Evolutionary conservation across 805 yeast species (phyloP), one percentile per base, ranked within the genome.

Genomic region (Pichia gijzeniarum): DNA sequence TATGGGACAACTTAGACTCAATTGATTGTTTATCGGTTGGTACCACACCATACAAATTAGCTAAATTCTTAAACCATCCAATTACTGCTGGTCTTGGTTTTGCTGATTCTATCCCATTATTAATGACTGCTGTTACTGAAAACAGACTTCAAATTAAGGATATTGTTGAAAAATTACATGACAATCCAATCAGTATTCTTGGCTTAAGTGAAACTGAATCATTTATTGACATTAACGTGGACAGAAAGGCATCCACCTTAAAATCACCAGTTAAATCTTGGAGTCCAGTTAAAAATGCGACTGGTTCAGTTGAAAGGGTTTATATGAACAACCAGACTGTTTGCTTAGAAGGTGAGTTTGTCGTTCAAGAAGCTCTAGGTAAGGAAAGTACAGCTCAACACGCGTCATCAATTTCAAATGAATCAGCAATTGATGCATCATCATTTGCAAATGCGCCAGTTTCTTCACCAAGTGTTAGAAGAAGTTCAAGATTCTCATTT

Each of bases 21-120:
- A 76, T 91, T 61, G 98, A 91, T 68, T 85, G 89, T 54, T 86
- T 91, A 73, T 80, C 95, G 18, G 72, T 90, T 54, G 97, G 97
- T 53, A 72, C 75, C 35, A 63, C 85, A 51, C 96, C 96, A 57
- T 74, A 83, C 41, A 70, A 76, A 51, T 69, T 90, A 46, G 87
- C 95, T 37, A 66, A 74, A 57, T 80, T 79, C 51, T 68, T 77
- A 48, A 84, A 85, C 40, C 64, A 79, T 56, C 70, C 75, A 43
- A 73, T 77, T 47, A 70, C 70, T 38, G 77, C 90, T 33, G 96
- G 93, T 50, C 69, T 80, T 49, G 96, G 95, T 58, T 73, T 86
- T 58, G 70, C 78, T 45, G 95, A 87, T 64, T 79, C 89, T 38
- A 67, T 90, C 49, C 96, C 96, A 56, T 72, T 90, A 61, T 73